Base-by-base conservation (phyloP, 116 monocot species). In the Posidonia oceanica region DNA sequence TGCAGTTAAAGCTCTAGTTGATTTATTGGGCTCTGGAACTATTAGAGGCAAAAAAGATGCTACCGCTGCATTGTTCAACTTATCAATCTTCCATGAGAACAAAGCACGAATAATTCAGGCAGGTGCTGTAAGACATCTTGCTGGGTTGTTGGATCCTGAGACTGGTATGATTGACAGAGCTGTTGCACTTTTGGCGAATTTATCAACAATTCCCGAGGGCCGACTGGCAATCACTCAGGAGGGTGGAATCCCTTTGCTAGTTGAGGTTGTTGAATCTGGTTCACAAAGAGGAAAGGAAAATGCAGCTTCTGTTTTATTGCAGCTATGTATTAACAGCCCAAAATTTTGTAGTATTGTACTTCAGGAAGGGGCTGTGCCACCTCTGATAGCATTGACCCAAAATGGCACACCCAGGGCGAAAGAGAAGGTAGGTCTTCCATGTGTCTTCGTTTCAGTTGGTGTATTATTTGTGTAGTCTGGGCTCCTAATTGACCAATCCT, bases 341-440 rank as follows among this genome's bases (percentile, higher is more conserved):
- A 86, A 81, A 36, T 79, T 80, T 59, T 86, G 86, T 66, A 82
- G 52, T 67, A 39, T 89, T 36, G 89, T 93, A 56, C 75, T 93
- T 65, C 84, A 93, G 65, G 93, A 93, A 79, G 93, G 93, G 51
- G 89, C 86, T 11, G 83, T 93, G n/a, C 93, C 93, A 3, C 89
- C 89, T 71, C 66, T 93, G 48, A 79, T 93, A 71, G 84, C 89
- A 4, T 51, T 93, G 36, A 80, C 87, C 52, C 93, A 88, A 21
- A 80, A 80, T 70, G 93, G 93, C 51, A 89, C 93, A 18, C 88
- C 93, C 3, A 74, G 93, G 59, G 93, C 89, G 3, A 93, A 83
- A 73, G 93, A 86, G 60, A 93, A 93, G 93, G 93, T 89, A 82
- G 52, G 58, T 14, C 12, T 58, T 58, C 58, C 20, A 18, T n/a